Evolutionary conservation across 2,329 filamentous ascomycete species (phyloP).

Genomic region (Cladosporium austrohemisphaericum): DNA sequence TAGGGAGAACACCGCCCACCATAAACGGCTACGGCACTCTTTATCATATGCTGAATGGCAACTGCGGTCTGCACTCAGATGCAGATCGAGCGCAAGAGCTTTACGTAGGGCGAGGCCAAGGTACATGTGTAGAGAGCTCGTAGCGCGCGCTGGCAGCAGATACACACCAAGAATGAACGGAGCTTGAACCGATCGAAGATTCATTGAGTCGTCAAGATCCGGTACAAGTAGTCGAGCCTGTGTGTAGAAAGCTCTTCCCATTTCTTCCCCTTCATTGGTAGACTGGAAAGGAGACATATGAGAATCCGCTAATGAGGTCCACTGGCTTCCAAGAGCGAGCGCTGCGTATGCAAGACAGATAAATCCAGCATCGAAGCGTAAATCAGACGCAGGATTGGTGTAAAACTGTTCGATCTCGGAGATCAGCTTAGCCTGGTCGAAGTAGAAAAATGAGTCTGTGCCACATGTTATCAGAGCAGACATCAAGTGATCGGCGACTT

Average conservation of each 20-base stretch:
- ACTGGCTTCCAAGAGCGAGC: constrained; percentile 12
- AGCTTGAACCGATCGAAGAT: constrained; percentile 12
- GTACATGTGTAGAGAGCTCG: constrained; percentile 10
- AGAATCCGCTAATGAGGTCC: background rate
- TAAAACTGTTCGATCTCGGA: constrained; percentile 2
- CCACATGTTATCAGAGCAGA: constrained; percentile 1
- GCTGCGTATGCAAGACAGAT: constrained; percentile 7
- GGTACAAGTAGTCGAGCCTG: constrained; percentile 9
- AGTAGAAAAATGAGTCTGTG: constrained; percentile 13
- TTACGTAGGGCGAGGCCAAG: constrained; percentile 11
- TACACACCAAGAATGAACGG: constrained; percentile 11
- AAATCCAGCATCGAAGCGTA: constrained; percentile 1
- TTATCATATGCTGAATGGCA: background rate
- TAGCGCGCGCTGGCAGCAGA: constrained; percentile 6
- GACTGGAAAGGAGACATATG: background rate
- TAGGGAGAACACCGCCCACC: constrained; percentile 12
- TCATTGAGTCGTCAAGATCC: constrained; percentile 2
- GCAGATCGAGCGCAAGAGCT: constrained; percentile 8
- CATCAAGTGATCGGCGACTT: constrained; percentile 2
- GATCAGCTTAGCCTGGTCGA: constrained; percentile 2
- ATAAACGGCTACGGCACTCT: constrained; percentile 7
- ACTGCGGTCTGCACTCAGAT: background rate
- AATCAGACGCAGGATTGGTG: background rate
- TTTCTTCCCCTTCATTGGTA: background rate
- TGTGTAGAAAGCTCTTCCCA: background rate